Conservation (phyloP, 2,329 filamentous ascomycete genomes). For the Chaetomium sp. region DNA sequence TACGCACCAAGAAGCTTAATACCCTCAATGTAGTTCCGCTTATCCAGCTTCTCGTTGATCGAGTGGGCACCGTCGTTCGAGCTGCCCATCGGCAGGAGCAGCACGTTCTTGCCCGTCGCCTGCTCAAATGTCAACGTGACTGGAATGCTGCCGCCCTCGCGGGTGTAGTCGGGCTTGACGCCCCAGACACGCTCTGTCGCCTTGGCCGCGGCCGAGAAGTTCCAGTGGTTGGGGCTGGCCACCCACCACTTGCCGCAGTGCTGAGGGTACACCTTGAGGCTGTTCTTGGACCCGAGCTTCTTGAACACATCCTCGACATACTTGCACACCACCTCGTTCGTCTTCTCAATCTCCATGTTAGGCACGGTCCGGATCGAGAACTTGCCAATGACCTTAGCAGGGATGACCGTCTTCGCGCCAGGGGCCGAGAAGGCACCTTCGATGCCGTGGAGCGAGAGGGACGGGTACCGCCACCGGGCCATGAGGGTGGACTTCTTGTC, state of each 20-base stretch:
- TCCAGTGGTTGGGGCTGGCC: constrained; percentile 96
- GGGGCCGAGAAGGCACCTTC: constrained; percentile 92
- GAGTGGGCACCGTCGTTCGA: constrained; percentile 95
- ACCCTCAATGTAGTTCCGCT: constrained; percentile 95
- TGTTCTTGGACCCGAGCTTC: constrained; percentile 89
- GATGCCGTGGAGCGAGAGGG: constrained; percentile 86
- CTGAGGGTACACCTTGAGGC: constrained; percentile 69
- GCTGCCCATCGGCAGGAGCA: constrained; percentile 93
- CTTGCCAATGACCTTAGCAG: constrained; percentile 95
- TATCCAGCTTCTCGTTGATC: constrained; percentile 97
- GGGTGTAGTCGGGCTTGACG: constrained; percentile 87
- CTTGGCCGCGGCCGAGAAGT: constrained; percentile 90
- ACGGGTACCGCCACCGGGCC: constrained; percentile 93
- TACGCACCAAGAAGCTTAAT: constrained; percentile 94
- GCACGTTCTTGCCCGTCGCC: constrained; percentile 94
- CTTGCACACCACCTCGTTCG: constrained; percentile 78
- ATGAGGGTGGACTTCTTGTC: constrained; percentile 92
- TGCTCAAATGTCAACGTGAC: constrained; percentile 97
- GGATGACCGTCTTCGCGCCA: constrained; percentile 97
- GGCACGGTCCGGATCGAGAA: constrained; percentile 97
- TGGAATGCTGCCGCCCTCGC: constrained; percentile 94
- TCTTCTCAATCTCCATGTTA: constrained; percentile 89
- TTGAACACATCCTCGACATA: constrained; percentile 79
- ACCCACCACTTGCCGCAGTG: constrained; percentile 99
- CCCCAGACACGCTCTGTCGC: constrained; percentile 95